Base-by-base conservation (phyloP, 768 basidiomycete species). In the Chalciporus piperatus region DNA sequence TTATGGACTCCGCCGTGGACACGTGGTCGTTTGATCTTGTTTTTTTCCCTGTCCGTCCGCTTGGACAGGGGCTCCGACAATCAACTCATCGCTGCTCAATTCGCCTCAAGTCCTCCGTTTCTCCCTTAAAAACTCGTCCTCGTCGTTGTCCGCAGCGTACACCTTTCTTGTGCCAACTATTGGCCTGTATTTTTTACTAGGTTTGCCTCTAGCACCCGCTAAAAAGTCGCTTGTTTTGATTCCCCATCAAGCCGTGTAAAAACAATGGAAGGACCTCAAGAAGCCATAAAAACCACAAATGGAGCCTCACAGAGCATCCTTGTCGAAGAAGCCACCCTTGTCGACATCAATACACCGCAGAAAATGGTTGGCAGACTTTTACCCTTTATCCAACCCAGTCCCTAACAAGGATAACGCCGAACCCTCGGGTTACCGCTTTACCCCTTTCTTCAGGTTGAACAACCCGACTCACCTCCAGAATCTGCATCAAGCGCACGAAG, bases 61-160 rank as follows among this genome's bases (percentile, higher is more conserved):
- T 52, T 67, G 62, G 66, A 69, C 66, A 68, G 66, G 66, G 66
- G 66, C 66, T 68, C 65, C 62, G 67, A 69, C 66, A 69, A 69
- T 69, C 67, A 55, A 69, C 66, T 48, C 62, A 65, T 59, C 60
- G 47, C 50, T 60, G 52, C 55, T 57, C 56, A 59, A 50, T 41
- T 27, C 54, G 40, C 33, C 49, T 42, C 20, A 44, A n/a, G 56
- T 30, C 58, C 41, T 39, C 53, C 52, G 17, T 51, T 60, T 52
- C 35, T 16, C 20, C 41, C 23, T 42, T 32, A 52, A 59, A 67
- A 58, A 58, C 52, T 35, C 9, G 51, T 55, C 22, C 50, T 60
- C 8, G 48, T 57, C 50, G 43, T 50, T 9, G 27, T 50, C 11
- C 23, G 22, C 48, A 45, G 27, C 47, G 41, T 50, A n/a, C 22